A percentile compares a stretch with the other conserved stretches of the same genome.
These are phyloP conservation scores for Malassezia nana DNA, from an alignment of 1,284 basidiomycete species.

Conservation along the genomic window DNA sequence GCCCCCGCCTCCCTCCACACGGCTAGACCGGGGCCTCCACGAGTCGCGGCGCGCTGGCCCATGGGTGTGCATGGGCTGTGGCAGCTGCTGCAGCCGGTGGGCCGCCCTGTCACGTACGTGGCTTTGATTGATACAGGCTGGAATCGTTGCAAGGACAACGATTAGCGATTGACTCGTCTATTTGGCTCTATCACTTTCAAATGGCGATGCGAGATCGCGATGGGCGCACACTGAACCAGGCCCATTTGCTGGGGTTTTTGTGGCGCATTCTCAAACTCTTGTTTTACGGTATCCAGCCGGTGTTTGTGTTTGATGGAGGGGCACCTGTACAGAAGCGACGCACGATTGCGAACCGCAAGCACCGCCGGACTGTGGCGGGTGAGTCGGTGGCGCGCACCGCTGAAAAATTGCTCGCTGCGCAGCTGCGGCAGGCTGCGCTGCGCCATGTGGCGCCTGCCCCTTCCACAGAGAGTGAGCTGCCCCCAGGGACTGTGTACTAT, in stretches of 20 bases:
- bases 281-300: conserved; percentile 72
- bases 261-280: conserved; percentile 78
- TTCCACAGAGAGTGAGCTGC: conserved; percentile 10
- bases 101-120: conserved; percentile 42
- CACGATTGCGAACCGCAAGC: conserved; percentile 52
- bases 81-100: conserved; percentile 47
- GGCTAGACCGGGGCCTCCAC: neutral
- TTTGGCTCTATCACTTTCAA: conserved; percentile 74
- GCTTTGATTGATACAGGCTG: conserved; percentile 17
- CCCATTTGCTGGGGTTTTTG: conserved; percentile 82
- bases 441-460: conserved; percentile 53
- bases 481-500: conserved; percentile 52
- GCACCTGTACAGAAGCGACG: conserved; percentile 49
- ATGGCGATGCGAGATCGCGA: conserved; percentile 98
- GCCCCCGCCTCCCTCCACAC: neutral
- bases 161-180: conserved; percentile 77
- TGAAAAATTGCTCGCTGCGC: conserved; percentile 82
- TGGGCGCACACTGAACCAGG: conserved; percentile 77
- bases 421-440: conserved; percentile 80
- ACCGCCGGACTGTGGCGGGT: conserved; percentile 53
- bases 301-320: conserved; percentile 82
- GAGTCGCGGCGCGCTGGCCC: neutral
- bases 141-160: conserved; percentile 47
- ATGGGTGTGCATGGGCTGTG: conserved; percentile 49
- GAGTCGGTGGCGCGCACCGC: conserved; percentile 50